Evolutionary conservation across 441 rosid species (phyloP).

Genomic region (Populus trichocarpa): DNA sequence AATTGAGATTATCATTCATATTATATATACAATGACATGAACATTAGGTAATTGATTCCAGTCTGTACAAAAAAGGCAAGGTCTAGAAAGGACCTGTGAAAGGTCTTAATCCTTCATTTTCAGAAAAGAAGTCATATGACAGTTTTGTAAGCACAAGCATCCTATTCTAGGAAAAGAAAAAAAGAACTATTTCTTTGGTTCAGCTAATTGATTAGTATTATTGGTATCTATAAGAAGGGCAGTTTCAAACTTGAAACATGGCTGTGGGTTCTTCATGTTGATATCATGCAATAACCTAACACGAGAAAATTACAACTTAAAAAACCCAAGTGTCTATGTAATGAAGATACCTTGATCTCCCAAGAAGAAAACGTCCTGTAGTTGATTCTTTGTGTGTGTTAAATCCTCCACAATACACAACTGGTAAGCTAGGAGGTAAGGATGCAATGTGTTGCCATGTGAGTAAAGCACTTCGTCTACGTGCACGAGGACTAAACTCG

Average conservation of each 20-base stretch:
- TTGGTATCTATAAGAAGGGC: background rate
- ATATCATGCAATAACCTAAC: background rate
- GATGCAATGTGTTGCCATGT: conserved; percentile 99
- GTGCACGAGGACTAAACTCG: conserved; percentile 87
- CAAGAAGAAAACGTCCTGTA: conserved; percentile 86
- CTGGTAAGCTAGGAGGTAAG: conserved; percentile 90
- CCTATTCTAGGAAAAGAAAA: background rate
- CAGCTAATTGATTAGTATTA: background rate
- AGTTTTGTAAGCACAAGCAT: background rate
- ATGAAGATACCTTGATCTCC: conserved; percentile 76
- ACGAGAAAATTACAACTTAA: background rate
- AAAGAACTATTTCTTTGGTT: background rate
- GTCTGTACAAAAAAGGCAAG: background rate
- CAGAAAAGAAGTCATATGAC: background rate
- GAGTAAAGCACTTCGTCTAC: conserved; percentile 95
- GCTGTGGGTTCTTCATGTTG: background rate
- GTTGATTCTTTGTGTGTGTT: conserved; percentile 97
- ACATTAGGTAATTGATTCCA: background rate
- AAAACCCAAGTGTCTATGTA: background rate
- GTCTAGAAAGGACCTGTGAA: background rate
- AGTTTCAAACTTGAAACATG: background rate
- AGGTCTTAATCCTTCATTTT: background rate
- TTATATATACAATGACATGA: background rate
- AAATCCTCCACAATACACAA: conserved; percentile 94
- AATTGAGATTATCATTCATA: background rate